Base-by-base conservation (phyloP, 345 rosid genomes). In the Salix koriyanagi region DNA sequence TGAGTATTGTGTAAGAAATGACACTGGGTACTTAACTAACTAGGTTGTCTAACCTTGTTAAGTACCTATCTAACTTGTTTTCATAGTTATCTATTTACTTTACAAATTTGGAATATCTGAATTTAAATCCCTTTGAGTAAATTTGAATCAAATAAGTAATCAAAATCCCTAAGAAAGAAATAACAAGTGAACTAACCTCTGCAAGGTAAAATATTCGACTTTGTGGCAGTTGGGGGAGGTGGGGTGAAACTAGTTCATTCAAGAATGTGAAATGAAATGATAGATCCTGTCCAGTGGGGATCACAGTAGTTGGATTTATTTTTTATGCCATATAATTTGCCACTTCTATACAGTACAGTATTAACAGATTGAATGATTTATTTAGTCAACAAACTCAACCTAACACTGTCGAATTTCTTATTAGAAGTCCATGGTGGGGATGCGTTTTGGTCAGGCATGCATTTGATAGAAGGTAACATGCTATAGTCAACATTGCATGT, bases 401-500 rank as follows among this genome's bases (percentile, higher is more conserved):
- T 56, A 81, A 78, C 73, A 44, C 75, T 77, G 54, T 81, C 80
- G 36, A 71, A 71, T 60, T 79, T 79, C 64, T 78, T 79, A 67
- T 69, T 46, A 67, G 73, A 85, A 87, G 92, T 90, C 91, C 85
- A 87, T 77, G 77, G 77, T 65, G 82, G 78, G 81, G 71, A 71
- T 76, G 78, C 84, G 52, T 80, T 77, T 65, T 81, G 80, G 87
- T 80, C 80, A 79, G 87, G 85, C 83, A 79, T 79, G 88, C 86
- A 85, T 87, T 85, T 76, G 76, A 83, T 81, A 83, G 89, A 86
- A 84, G 83, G 93, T 90, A 88, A 87, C 91, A 88, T 90, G 91
- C 79, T 85, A 65, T 83, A 76, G 92, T 87, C 91, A 88, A 88
- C 86, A 85, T 34, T 56, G 84, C 93, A 89, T 92, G 97, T 90